Conservation (phyloP, 2,329 filamentous ascomycete species). For the Emmonsiellopsis sp. region DNA sequence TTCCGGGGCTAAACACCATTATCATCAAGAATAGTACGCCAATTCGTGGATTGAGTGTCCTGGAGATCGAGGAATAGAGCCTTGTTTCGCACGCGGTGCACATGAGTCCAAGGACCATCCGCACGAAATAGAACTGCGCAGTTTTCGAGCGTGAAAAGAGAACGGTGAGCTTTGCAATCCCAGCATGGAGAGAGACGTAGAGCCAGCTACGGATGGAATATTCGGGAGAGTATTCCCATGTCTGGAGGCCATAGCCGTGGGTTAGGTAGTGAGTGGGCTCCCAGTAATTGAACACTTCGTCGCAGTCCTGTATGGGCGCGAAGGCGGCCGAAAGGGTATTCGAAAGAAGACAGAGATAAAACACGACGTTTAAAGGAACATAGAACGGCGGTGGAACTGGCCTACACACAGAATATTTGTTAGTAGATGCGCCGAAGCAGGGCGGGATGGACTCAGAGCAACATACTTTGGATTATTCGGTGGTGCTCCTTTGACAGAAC, state of each 20-base stretch:
- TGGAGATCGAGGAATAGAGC: slow-evolving; percentile 67
- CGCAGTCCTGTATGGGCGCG: slow-evolving; percentile 92
- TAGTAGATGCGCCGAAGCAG: slow-evolving; percentile 1
- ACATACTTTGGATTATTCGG: slow-evolving; percentile 1
- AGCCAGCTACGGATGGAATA: slow-evolving; percentile 94
- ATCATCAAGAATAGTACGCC: slow-evolving; percentile 75
- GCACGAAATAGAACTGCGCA: slow-evolving; percentile 77
- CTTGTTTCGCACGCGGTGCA: slow-evolving; percentile 78
- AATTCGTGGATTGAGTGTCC: slow-evolving; percentile 69
- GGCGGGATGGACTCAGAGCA: not conserved
- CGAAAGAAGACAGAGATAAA: slow-evolving; percentile 68
- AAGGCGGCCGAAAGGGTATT: slow-evolving; percentile 69
- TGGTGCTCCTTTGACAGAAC: not conserved
- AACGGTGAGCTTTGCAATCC: slow-evolving; percentile 57
- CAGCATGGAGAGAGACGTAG: slow-evolving; percentile 72
- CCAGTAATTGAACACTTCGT: slow-evolving; percentile 99
- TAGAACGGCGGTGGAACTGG: slow-evolving; percentile 41
- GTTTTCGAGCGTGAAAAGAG: slow-evolving; percentile 42
- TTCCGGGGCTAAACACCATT: slow-evolving; percentile 71
- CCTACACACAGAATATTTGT: slow-evolving; percentile 18
- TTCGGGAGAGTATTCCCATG: slow-evolving; percentile 96
- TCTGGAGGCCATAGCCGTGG: slow-evolving; percentile 88
- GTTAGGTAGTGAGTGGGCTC: slow-evolving; percentile 90
- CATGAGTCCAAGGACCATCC: slow-evolving; percentile 60
- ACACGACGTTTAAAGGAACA: slow-evolving; percentile 63